These are phyloP conservation scores for Sisymbrium irio DNA, from an alignment of 345 rosid genomes.

Conservation along the genomic window DNA sequence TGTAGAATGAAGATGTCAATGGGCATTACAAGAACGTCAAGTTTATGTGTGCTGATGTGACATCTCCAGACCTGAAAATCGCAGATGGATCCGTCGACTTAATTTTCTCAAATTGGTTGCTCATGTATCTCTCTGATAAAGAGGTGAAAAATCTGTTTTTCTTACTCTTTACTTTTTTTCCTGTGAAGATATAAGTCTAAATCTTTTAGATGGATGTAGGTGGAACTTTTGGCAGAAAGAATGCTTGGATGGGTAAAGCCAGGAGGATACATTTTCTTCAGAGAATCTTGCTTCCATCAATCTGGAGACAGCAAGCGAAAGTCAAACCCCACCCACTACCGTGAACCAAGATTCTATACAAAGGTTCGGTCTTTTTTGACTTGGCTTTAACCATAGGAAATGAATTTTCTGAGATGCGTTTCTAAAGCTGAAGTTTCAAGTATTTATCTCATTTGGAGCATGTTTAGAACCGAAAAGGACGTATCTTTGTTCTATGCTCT, in stretches of 20 bases:
- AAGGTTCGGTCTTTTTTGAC: conserved; percentile 46
- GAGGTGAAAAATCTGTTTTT: conserved; percentile 49
- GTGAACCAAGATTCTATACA: conserved; percentile 95
- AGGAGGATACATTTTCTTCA: conserved; percentile 84
- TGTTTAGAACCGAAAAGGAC: neutral
- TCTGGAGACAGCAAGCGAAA: conserved; percentile 86
- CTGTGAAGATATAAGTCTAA: neutral
- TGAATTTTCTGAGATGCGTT: neutral
- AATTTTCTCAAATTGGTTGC: conserved; percentile 88
- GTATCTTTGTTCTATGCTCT: neutral
- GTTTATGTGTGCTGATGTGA: conserved; percentile 85
- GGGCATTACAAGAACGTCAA: conserved; percentile 78
- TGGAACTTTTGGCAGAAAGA: conserved; percentile 63
- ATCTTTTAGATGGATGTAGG: conserved; percentile 42
- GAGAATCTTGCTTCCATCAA: conserved; percentile 96
- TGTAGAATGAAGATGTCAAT: conserved; percentile 75
- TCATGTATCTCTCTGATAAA: conserved; percentile 94
- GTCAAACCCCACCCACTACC: conserved; percentile 82
- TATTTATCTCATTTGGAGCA: neutral
- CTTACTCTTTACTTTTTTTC: neutral
- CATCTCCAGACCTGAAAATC: conserved; percentile 63
- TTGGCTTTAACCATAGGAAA: neutral
- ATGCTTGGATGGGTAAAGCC: conserved; percentile 85
- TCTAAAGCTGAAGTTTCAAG: neutral
- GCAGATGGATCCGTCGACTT: conserved; percentile 68